Base-by-base conservation (phyloP, 176 grass and related monocot genomes). In the Aegilops tauschii region DNA sequence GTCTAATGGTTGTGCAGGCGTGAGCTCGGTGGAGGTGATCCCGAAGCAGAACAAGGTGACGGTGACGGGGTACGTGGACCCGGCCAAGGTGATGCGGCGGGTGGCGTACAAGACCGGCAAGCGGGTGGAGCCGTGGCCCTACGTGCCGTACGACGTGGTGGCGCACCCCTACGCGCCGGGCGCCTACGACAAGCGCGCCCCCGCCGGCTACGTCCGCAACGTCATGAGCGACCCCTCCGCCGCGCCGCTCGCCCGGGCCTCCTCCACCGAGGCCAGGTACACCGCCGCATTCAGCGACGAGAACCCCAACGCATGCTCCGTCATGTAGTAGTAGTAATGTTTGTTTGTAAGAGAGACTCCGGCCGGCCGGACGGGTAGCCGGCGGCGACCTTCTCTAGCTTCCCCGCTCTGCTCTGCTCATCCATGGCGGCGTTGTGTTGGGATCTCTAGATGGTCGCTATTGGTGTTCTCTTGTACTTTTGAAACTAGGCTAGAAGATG, bases 31-130 rank as follows among this genome's bases (percentile, higher is more conserved):
- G 56, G 90, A 94, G 73, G 73, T 97, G 65, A 12, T 31, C 36
- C 36, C 92, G 47, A 90, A 90, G 90, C 92, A 97, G 84, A 73
- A 89, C 90, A 97, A 97, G 87, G 90, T 94, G 81, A 91, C 90
- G 35, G 95, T 94, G 35, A 91, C 88, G 12, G 95, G 95, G 12
- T 86, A 97, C 73, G 95, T 97, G 28, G 92, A 97, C 37, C 88
- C 88, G 28, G 80, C 1, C n/a, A 94, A 91, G 89, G 88, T 97
- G 23, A 89, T 94, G 73, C 80, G 89, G 9, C 88, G 95, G 2
- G 76, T 97, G 3, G 80, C 92, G 10, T 84, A 86, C 84, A 92
- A 90, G 90, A 92, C 95, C 0, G 95, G 95, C 17, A 97, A 97
- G 92, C 85, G 77, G 52, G 95, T 88, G 59, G 95, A 94, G 83